Percentiles rank a stretch among this genome's conserved stretches.
Evolutionary conservation across 2,329 filamentous ascomycete species (phyloP).

Genomic region (Colletotrichum sp.): DNA sequence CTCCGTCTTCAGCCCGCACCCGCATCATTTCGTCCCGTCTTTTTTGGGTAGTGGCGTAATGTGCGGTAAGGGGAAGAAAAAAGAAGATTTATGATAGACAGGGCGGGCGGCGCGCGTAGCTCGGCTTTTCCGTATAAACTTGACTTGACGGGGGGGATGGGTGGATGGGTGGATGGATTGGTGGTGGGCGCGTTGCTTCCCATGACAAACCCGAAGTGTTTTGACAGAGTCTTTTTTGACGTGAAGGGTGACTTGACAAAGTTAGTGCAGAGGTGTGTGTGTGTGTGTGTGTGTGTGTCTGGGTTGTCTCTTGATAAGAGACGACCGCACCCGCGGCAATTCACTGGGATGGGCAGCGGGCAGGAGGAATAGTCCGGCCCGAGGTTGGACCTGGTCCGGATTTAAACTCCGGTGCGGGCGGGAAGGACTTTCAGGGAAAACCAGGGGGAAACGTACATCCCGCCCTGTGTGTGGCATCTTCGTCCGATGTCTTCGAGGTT

Average conservation of each 20-base stretch:
- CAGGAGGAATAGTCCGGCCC: neutral
- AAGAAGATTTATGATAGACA: neutral
- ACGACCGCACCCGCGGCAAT: neutral
- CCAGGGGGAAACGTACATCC: neutral
- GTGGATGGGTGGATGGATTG: neutral
- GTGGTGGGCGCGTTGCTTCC: neutral
- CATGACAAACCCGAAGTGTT: neutral
- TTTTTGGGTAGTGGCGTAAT: neutral
- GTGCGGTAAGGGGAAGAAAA: neutral
- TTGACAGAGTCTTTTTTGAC: constrained; percentile 6
- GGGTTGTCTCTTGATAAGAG: neutral
- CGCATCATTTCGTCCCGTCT: neutral
- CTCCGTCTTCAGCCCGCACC: neutral
- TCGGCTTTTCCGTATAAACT: neutral
- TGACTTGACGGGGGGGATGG: neutral
- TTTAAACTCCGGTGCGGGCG: neutral
- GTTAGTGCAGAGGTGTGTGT: neutral
- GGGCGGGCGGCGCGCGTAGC: neutral
- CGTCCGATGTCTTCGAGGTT: neutral
- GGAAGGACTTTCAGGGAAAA: neutral
- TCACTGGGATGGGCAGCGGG: neutral
- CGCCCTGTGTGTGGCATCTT: neutral
- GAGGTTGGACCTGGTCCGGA: neutral
- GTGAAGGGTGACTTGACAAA: neutral
- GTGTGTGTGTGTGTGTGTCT: neutral